Conservation (phyloP, 192 early-diverging fungal genomes). For the Gigaspora rosea region DNA sequence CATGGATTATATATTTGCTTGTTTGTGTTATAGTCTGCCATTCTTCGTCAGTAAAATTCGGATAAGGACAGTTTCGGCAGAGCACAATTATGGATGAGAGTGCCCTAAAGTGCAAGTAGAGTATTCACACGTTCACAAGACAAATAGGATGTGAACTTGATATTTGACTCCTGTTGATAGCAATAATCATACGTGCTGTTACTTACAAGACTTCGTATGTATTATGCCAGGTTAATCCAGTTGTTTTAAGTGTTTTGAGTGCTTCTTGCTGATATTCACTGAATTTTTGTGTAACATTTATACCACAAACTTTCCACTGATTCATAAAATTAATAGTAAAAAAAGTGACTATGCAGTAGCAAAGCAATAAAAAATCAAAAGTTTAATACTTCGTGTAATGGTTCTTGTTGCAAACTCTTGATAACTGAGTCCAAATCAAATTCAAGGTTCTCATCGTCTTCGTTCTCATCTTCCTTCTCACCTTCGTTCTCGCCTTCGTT, state of each 20-base stretch:
- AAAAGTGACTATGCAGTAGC: no score
- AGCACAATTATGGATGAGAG: slow-evolving; percentile 30
- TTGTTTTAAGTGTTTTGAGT: slow-evolving; percentile 23
- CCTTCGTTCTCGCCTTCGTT: no score
- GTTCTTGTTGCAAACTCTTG: no score
- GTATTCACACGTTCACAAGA: slow-evolving; percentile 10
- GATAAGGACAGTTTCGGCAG: slow-evolving; percentile 15
- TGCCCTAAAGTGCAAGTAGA: slow-evolving; percentile 4
- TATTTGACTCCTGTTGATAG: no score
- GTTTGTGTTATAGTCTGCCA: slow-evolving; percentile 19
- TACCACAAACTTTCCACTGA: no score
- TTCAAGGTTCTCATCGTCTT: no score
- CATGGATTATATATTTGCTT: slow-evolving; percentile 21
- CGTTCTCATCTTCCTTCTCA: no score
- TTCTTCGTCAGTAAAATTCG: slow-evolving; percentile 20
- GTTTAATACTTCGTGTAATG: no score
- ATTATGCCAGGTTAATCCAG: slow-evolving; percentile 21
- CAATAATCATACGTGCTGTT: neutral
- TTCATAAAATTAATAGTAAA: no score
- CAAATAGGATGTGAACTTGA: no score
- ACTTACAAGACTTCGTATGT: slow-evolving; percentile 28
- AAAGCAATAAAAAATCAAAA: no score
- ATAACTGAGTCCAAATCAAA: no score
- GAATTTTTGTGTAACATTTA: slow-evolving; percentile 5
- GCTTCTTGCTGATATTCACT: slow-evolving; percentile 30